These are phyloP conservation scores for Cercospora nicotianae DNA, from an alignment of 2,329 filamentous ascomycete genomes.

Conservation along the genomic window DNA sequence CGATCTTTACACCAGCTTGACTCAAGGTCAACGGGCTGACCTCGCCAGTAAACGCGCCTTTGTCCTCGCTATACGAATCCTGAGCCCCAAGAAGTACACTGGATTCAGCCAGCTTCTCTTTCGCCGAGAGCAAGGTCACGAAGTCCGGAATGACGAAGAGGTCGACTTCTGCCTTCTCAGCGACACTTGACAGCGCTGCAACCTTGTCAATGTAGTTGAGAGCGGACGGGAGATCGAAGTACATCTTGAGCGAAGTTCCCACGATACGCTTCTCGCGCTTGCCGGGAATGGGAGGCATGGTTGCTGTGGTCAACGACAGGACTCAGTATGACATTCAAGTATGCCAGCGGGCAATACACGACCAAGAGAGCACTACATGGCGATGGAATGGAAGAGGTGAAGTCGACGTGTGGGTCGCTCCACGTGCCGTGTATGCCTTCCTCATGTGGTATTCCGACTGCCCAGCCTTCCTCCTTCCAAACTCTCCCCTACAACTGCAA, in stretches of 20 bases:
- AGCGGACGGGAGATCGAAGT: slow-evolving; percentile 69
- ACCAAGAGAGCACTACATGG: not conserved
- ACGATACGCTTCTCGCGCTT: slow-evolving; percentile 60
- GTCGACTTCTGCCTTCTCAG: slow-evolving; percentile 58
- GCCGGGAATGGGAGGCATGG: slow-evolving; percentile 37
- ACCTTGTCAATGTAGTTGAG: slow-evolving; percentile 49
- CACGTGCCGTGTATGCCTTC: not conserved
- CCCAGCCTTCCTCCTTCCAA: not conserved
- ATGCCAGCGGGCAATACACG: not conserved
- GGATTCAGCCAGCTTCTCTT: slow-evolving; percentile 48
- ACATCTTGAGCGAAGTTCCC: slow-evolving; percentile 76
- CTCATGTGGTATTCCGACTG: slow-evolving; percentile 1
- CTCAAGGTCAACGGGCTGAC: slow-evolving; percentile 68
- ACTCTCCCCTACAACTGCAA: not conserved
- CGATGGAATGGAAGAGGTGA: slow-evolving; percentile 6
- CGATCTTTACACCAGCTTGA: slow-evolving; percentile 67
- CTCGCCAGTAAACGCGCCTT: slow-evolving; percentile 75
- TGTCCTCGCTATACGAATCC: slow-evolving; percentile 68
- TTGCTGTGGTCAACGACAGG: slow-evolving; percentile 12
- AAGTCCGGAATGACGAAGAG: slow-evolving; percentile 80
- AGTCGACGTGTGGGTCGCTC: slow-evolving; percentile 8
- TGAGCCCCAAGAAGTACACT: slow-evolving; percentile 70
- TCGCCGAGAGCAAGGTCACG: slow-evolving; percentile 61
- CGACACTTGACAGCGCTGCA: slow-evolving; percentile 52
- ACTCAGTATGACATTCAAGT: not conserved